Evolutionary conservation across 768 basidiomycete genomes (phyloP), one percentile per base, ranked within the genome.

Genomic region (Tulasnella sp.): DNA sequence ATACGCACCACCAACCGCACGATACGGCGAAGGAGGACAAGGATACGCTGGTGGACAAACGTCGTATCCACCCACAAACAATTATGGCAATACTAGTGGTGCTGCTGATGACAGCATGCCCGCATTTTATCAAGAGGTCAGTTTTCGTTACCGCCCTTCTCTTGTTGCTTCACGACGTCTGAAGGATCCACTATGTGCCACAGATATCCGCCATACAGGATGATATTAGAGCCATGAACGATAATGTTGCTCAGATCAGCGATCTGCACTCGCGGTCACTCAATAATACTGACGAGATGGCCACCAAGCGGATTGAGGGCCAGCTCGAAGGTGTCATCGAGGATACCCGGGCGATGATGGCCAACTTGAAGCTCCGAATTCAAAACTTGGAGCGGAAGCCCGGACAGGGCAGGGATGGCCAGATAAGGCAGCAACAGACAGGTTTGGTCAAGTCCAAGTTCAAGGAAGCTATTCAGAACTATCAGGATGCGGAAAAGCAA

Each of bases 141-240:
- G 51, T 58, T 11, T 30, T 17, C 24, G n/a, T 19, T 29, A 3
- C 52, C 3, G 21, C 43, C n/a, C 17, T 58, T 21, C 53, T 56
- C 26, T 23, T 24, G 42, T 5, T 69, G 38, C 66, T 65, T 45
- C 60, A 64, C 47, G 59, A 56, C 23, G 60, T 65, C 58, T 55
- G 60, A 26, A 60, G 61, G 43, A 17, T 43, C 26, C 30, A 47
- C 32, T 10, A 30, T 15, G 27, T n/a, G 26, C 43, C 23, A 8
- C 60, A 91, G 89, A 85, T 92, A 64, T 77, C 84, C 23, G 81
- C 80, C 44, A 73, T 92, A 49, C 86, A 88, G 78, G 86, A 89
- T 61, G 75, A 73, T 55, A 52, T 62, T 19, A 24, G 51, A 43
- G 48, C 21, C 9, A 87, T 86, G 72, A 86, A 83, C 61, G 74